These are phyloP conservation scores for Komagataea norvegica DNA, from an alignment of 1,139 yeast species.

Conservation along the genomic window DNA sequence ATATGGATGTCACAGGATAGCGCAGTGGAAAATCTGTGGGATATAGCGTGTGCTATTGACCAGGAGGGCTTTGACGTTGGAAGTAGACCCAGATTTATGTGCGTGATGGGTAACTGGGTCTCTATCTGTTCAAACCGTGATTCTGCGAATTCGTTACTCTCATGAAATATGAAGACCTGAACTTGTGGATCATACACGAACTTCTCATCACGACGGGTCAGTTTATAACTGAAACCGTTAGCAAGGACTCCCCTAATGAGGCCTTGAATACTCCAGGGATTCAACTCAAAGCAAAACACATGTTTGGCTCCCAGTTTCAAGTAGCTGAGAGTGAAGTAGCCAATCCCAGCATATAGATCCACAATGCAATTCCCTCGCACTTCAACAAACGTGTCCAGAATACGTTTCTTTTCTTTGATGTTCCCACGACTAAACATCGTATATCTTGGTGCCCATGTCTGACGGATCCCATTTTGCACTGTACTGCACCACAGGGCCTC, in stretches of 20 bases:
- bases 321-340: constrained; percentile 76
- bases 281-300: constrained; percentile 77
- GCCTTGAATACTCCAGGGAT: constrained; percentile 82
- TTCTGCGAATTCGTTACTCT: constrained; percentile 51
- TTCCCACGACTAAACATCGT: constrained; percentile 93
- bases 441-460: constrained; percentile 78
- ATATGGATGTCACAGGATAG: constrained; percentile 44
- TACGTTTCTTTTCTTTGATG: constrained; percentile 71
- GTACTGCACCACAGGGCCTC: constrained; percentile 68
- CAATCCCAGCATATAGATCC: constrained; percentile 82
- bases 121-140: constrained; percentile 34
- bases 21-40: constrained; percentile 19
- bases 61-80: constrained; percentile 68
- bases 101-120: constrained; percentile 37
- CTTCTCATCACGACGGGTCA: constrained; percentile 32
- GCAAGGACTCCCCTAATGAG: constrained; percentile 48
- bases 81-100: constrained; percentile 71
- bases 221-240: constrained; percentile 40
- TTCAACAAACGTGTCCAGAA: constrained; percentile 36
- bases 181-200: constrained; percentile 28
- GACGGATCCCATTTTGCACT: constrained; percentile 69
- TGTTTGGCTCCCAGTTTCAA: constrained; percentile 47
- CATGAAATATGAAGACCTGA: constrained; percentile 48
- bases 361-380: constrained; percentile 43
- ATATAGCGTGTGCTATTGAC: constrained; percentile 39